Conservation (phyloP, 202 grass and related monocot species). For the Sporobolus alterniflorus region DNA sequence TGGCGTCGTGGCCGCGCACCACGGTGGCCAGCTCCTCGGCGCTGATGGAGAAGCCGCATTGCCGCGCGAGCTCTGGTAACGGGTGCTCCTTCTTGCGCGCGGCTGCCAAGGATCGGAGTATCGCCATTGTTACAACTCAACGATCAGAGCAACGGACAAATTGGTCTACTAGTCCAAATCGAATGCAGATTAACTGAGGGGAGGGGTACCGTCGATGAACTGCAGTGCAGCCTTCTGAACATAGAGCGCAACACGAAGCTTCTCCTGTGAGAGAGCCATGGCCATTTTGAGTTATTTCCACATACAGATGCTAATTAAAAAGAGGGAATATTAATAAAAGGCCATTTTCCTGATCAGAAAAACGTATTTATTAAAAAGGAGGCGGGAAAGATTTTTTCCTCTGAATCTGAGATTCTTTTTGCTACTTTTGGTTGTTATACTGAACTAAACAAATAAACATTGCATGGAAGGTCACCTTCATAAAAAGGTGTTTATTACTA, state of each 20-base stretch:
- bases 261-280: constrained; percentile 53
- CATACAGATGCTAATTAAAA: neutral
- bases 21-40: constrained; percentile 80
- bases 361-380: too few relatives aligned
- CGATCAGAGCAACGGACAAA: neutral
- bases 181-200: neutral
- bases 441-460: too few relatives aligned
- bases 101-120: constrained; percentile 38
- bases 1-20: constrained; percentile 65
- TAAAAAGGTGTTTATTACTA: too few relatives aligned
- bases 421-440: too few relatives aligned
- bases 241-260: constrained; percentile 80
- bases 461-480: too few relatives aligned
- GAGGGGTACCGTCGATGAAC: constrained; percentile 78
- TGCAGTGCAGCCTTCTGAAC: constrained; percentile 87
- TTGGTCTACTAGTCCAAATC: neutral
- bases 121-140: constrained; percentile 21
- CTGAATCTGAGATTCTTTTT: too few relatives aligned
- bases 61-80: constrained; percentile 64
- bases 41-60: constrained; percentile 71
- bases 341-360: neutral
- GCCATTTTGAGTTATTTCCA: constrained; percentile 1
- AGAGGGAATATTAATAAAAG: neutral
- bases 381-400: too few relatives aligned
- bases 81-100: constrained; percentile 56